These are phyloP conservation scores for Prototheca cutis DNA, from an alignment of 163 green algal species.

Conservation along the genomic window DNA sequence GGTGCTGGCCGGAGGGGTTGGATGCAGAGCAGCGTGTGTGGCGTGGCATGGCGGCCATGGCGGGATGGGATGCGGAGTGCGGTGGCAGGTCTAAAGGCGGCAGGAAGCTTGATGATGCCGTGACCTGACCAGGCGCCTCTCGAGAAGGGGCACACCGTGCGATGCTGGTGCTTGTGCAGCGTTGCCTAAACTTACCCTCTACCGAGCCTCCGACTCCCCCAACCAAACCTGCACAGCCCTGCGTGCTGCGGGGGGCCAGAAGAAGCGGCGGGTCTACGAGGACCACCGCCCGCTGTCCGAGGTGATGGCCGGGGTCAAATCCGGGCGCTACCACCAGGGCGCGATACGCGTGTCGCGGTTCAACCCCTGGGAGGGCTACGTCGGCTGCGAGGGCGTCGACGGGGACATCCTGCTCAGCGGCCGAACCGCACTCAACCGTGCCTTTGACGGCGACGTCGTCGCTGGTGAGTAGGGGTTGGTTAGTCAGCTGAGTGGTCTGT, in stretches of 20 bases:
- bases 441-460: slow-evolving; percentile 69
- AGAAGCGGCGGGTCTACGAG: slow-evolving; percentile 62
- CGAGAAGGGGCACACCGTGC: no score
- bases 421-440: slow-evolving; percentile 74
- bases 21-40: no score
- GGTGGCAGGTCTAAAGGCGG: no score
- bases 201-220: no score
- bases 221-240: neutral
- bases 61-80: no score
- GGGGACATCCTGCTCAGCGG: slow-evolving; percentile 79
- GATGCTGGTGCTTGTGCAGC: no score
- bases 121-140: no score
- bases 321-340: slow-evolving; percentile 71
- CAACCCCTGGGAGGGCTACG: slow-evolving; percentile 78
- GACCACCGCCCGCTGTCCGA: slow-evolving; percentile 65
- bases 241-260: slow-evolving; percentile 13
- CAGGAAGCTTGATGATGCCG: no score
- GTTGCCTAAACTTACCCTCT: no score
- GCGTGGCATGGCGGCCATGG: no score
- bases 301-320: slow-evolving; percentile 66
- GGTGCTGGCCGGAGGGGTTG: no score
- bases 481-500: no score
- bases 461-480: slow-evolving; percentile 18
- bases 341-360: slow-evolving; percentile 67
- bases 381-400: slow-evolving; percentile 62